Percentiles rank a stretch among this genome's conserved stretches.
Evolutionary conservation across 208 protist species (phyloP).

Genomic region (Leptomonas seymouri): DNA sequence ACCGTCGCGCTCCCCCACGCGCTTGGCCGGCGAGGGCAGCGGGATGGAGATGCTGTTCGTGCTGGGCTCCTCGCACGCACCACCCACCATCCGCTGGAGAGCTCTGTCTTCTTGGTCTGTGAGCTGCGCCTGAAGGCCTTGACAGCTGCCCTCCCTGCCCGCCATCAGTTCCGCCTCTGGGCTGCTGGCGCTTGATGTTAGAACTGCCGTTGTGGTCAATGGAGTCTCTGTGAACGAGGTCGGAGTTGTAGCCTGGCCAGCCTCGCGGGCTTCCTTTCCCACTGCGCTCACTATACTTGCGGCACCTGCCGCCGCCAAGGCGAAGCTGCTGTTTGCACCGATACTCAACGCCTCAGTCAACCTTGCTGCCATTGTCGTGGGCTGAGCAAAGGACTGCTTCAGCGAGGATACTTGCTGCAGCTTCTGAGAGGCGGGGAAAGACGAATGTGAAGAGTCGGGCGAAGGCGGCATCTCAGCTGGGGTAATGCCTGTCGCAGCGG

Average conservation of each 20-base stretch:
- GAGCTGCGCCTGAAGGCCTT: conserved; percentile 15
- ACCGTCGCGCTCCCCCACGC: neutral
- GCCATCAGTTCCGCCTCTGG: neutral
- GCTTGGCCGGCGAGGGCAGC: neutral
- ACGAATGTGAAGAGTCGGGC: neutral
- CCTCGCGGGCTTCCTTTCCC: neutral
- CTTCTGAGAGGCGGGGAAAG: conserved; percentile 3
- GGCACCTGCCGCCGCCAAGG: conserved; percentile 1
- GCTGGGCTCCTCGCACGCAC: neutral
- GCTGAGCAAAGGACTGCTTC: conserved; percentile 1
- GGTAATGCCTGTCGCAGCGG: neutral
- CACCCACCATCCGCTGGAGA: conserved; percentile 14
- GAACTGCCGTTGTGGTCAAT: neutral
- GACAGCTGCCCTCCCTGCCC: neutral
- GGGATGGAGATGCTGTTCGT: conserved; percentile 20
- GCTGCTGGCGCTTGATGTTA: too few species aligned
- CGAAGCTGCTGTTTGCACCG: conserved; percentile 8
- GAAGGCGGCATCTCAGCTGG: neutral
- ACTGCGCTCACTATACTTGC: neutral
- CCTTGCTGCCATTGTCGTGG: conserved; percentile 26
- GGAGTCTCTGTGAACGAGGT: neutral
- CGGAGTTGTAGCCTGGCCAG: neutral
- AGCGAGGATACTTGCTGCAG: neutral
- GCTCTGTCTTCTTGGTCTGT: conserved; percentile 6
- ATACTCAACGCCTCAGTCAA: conserved; percentile 26